These are phyloP conservation scores for Sequoiadendron giganteum DNA, from an alignment of 75 land plant genomes.

Conservation along the genomic window DNA sequence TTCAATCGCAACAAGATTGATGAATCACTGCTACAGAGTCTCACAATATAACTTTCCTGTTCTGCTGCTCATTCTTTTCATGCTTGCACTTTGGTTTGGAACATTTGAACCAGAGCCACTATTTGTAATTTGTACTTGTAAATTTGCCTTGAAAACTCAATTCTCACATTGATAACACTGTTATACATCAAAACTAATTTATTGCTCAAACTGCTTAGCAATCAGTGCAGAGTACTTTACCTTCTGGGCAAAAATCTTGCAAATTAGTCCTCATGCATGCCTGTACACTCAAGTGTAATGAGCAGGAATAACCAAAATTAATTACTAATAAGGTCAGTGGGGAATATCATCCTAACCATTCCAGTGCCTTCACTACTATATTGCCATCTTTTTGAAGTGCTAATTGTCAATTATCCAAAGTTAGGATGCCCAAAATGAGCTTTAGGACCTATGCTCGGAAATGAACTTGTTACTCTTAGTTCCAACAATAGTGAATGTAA, in stretches of 20 bases:
- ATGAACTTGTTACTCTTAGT: neutral
- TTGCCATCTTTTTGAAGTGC: neutral
- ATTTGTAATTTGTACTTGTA: too few relatives aligned
- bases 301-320: neutral
- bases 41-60: too few relatives aligned
- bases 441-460: neutral
- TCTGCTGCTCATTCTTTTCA: too few relatives aligned
- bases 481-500: neutral
- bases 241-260: neutral
- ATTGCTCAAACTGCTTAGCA: neutral
- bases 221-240: neutral
- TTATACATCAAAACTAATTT: neutral
- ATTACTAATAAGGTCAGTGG: neutral
- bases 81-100: too few relatives aligned
- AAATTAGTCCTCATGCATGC: neutral
- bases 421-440: neutral
- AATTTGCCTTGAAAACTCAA: too few relatives aligned
- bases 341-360: neutral
- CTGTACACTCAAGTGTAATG: neutral
- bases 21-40: too few relatives aligned
- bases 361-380: neutral
- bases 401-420: neutral
- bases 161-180: too few relatives aligned
- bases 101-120: too few relatives aligned
- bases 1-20: too few relatives aligned